Evolutionary conservation across 768 basidiomycete genomes (phyloP).

Genomic region (Coprinopsis marcescibilis): DNA sequence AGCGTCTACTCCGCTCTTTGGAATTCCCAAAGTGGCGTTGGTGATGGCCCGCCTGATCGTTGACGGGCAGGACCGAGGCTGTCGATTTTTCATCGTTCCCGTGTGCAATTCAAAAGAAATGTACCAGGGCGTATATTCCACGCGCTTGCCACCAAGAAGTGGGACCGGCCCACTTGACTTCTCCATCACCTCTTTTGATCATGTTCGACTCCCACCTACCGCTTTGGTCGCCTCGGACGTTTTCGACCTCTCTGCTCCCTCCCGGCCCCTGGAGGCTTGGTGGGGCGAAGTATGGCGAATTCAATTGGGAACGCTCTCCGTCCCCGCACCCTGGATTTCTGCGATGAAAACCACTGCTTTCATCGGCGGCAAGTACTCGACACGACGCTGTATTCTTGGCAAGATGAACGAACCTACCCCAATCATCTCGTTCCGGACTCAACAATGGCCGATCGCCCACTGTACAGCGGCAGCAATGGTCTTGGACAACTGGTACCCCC

Average conservation of each 20-base stretch:
- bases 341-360: slow-evolving; percentile 48
- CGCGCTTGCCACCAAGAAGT: slow-evolving; percentile 43
- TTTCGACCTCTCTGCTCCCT: slow-evolving; percentile 32
- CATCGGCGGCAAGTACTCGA: slow-evolving; percentile 53
- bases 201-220: slow-evolving; percentile 44
- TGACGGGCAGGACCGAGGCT: slow-evolving; percentile 43
- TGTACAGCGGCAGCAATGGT: slow-evolving; percentile 49
- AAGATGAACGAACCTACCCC: slow-evolving; percentile 37
- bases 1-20: slow-evolving; percentile 46
- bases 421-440: slow-evolving; percentile 59
- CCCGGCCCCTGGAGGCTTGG: slow-evolving; percentile 42
- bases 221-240: slow-evolving; percentile 46
- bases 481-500: slow-evolving; percentile 42
- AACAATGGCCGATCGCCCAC: slow-evolving; percentile 54
- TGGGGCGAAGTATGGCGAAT: slow-evolving; percentile 53
- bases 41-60: slow-evolving; percentile 54
- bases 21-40: slow-evolving; percentile 48
- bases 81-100: slow-evolving; percentile 50
- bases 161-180: slow-evolving; percentile 53
- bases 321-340: slow-evolving; percentile 44
- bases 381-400: slow-evolving; percentile 46
- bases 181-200: slow-evolving; percentile 49
- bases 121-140: slow-evolving; percentile 46
- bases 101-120: slow-evolving; percentile 49
- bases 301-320: slow-evolving; percentile 46